Base-by-base conservation (phyloP, 164 flowering plant genomes). In the Euptelea pleiosperma region DNA sequence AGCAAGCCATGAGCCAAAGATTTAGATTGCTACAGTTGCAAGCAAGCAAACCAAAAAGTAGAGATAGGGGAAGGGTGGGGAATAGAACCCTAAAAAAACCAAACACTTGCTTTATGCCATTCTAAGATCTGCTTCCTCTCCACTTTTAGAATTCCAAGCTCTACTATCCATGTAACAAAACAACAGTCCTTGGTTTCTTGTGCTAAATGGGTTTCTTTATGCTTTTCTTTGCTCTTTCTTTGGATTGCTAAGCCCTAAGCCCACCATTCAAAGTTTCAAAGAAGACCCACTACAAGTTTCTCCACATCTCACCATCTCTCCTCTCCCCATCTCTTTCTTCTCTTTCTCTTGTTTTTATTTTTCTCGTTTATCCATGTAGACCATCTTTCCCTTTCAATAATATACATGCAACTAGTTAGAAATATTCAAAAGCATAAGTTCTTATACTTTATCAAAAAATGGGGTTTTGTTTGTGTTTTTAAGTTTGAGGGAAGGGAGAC, bases 101-200 rank as follows among this genome's bases (percentile, higher is more conserved):
- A 76, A 79, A 72, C 66, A 31, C 75, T 71, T 68, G 79, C 84
- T 84, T 84, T 84, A 74, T 76, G 75, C 82, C 78, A 75, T 77
- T 80, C 75, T 62, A 70, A 68, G 80, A 71, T 78, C 78, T n/a
- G n/a, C n/a, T 70, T 65, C 62, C 58, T 37, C 31, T 40, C 22
- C 75, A n/a, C n/a, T n/a, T 79, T 80, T 77, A 67, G 83, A 79
- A 72, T 75, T 79, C 79, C 78, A 72, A 72, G 82, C 77, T 70
- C 85, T 67, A 43, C 60, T 64, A 57, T 65, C 81, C 68, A 75
- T 71, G 82, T 71, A 72, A 50, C 65, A 69, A 73, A 71, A 65
- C 41, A 64, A 55, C 63, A 61, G 63, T 65, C 29, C 73, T 75
- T 75, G 72, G 79, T 77, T 79, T 80, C 75, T 76, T 73, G 80